A percentile compares a stretch with the other conserved stretches of the same genome.
phyloP scores from a whole-genome alignment of 805 yeast species.

The Lipomyces yamanashiensis region DNA sequence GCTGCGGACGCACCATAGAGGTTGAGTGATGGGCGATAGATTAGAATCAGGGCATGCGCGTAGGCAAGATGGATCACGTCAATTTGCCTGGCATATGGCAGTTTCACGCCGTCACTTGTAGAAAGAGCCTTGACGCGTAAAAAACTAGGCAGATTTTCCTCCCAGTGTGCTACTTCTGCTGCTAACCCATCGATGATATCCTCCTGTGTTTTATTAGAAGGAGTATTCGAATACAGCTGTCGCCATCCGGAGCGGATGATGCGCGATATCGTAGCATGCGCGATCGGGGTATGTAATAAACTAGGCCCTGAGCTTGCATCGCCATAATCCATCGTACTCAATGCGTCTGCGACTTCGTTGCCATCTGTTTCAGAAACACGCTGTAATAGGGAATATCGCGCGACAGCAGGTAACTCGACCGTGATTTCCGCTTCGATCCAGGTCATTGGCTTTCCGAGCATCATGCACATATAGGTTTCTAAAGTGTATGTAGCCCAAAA shows the following conservation, averaged over 20 bases:
- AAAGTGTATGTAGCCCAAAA: slow-evolving; percentile 33
- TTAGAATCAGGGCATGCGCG: slow-evolving; percentile 32
- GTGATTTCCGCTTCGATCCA: slow-evolving; percentile 34
- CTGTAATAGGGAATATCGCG: slow-evolving; percentile 8
- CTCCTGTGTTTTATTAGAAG: slow-evolving; percentile 14
- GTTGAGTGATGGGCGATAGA: slow-evolving; percentile 28
- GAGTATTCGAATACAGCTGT: slow-evolving; percentile 9
- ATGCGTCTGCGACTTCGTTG: slow-evolving; percentile 21
- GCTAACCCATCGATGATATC: slow-evolving; percentile 24
- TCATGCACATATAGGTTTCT: slow-evolving; percentile 32
- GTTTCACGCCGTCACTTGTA: slow-evolving; percentile 7
- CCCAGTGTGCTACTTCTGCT: slow-evolving; percentile 19
- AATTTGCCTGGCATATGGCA: slow-evolving; percentile 29
- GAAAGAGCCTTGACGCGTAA: slow-evolving; percentile 1
- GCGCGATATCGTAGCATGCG: slow-evolving; percentile 29
- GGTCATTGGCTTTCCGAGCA: slow-evolving; percentile 34
- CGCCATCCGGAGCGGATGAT: slow-evolving; percentile 23
- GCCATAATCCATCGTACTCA: slow-evolving; percentile 15
- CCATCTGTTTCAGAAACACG: slow-evolving; percentile 16
- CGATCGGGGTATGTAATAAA: slow-evolving; percentile 24
- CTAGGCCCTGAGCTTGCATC: slow-evolving; percentile 16
- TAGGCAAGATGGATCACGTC: slow-evolving; percentile 25
- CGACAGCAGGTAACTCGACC: slow-evolving; percentile 19
- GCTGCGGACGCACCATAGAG: background rate
- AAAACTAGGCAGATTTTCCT: slow-evolving; percentile 21